Percentiles rank a stretch among this genome's conserved stretches.
Conservation (phyloP, 768 basidiomycete genomes). For the Naematelia encephala region DNA sequence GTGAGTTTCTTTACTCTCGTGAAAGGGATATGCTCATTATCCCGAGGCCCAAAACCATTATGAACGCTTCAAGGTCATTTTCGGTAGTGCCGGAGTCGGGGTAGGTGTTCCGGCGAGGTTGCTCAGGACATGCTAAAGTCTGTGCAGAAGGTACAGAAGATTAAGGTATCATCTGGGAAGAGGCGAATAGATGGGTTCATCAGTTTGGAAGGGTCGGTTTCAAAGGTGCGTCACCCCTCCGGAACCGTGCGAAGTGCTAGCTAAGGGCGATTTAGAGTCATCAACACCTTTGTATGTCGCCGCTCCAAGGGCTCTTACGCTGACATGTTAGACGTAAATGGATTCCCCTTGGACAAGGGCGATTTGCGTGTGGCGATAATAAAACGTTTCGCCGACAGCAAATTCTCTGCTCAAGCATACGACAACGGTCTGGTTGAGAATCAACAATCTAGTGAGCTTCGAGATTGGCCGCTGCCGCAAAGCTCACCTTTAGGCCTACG, state of each 20-base stretch:
- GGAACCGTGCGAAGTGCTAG: constrained; percentile 24
- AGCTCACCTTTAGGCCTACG: constrained; percentile 53
- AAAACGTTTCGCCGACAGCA: constrained; percentile 19
- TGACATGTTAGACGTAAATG: constrained; percentile 31
- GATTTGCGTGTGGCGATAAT: constrained; percentile 30
- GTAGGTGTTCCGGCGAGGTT: not conserved
- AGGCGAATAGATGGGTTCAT: constrained; percentile 76
- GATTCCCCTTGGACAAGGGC: constrained; percentile 23
- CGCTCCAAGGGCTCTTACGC: not conserved
- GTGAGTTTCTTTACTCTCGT: constrained; percentile 52
- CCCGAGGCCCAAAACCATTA: constrained; percentile 50
- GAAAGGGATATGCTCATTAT: not conserved
- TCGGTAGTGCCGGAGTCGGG: constrained; percentile 68
- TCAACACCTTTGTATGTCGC: constrained; percentile 75
- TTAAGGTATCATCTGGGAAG: constrained; percentile 57
- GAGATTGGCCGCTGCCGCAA: too few relatives aligned
- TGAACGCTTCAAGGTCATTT: constrained; percentile 67
- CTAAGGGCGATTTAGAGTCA: constrained; percentile 58
- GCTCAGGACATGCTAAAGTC: not conserved
- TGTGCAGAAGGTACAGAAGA: constrained; percentile 60
- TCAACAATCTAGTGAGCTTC: constrained; percentile 8
- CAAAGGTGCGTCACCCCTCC: constrained; percentile 61
- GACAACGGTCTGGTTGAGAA: constrained; percentile 6
- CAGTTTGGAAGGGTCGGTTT: constrained; percentile 68
- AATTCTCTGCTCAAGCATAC: constrained; percentile 21